phyloP scores from a whole-genome alignment of 2,329 filamentous ascomycete genomes.

The Fusarium pseudoanthophilum region DNA sequence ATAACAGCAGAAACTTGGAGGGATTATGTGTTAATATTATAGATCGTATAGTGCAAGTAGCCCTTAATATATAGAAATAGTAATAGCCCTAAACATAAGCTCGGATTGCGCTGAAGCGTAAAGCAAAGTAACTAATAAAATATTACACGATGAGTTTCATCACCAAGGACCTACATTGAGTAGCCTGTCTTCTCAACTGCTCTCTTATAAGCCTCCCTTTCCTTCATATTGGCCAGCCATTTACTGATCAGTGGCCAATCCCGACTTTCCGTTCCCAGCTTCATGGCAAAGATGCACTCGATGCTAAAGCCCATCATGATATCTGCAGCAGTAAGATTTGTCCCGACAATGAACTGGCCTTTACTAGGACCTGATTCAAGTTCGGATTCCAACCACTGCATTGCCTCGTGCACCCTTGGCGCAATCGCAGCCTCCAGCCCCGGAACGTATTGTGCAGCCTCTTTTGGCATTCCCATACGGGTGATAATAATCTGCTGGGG shows the following conservation, averaged over 20 bases:
- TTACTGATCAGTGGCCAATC: not conserved
- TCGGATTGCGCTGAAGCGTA: no score
- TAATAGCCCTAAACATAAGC: no score
- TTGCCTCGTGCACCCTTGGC: not conserved
- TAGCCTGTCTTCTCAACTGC: not conserved
- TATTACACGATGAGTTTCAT: not conserved
- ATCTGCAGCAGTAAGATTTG: not conserved
- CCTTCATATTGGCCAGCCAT: not conserved
- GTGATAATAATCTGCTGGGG: not conserved
- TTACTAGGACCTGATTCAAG: not conserved
- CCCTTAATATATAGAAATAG: fast-evolving
- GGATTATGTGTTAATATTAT: not conserved
- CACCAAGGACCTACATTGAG: fast-evolving
- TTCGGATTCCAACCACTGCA: not conserved
- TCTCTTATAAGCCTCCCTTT: not conserved
- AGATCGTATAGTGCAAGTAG: fast-evolving
- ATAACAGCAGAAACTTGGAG: no score
- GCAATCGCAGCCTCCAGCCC: not conserved
- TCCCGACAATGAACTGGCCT: not conserved
- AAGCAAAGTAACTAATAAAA: no score
- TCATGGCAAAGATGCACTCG: not conserved
- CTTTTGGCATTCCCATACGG: not conserved
- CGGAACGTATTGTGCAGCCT: not conserved
- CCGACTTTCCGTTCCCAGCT: not conserved
- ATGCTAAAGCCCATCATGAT: not conserved